Evolutionary conservation across 805 yeast species (phyloP), one percentile per base, ranked within the genome.

Genomic region (Candida sithepensis): DNA sequence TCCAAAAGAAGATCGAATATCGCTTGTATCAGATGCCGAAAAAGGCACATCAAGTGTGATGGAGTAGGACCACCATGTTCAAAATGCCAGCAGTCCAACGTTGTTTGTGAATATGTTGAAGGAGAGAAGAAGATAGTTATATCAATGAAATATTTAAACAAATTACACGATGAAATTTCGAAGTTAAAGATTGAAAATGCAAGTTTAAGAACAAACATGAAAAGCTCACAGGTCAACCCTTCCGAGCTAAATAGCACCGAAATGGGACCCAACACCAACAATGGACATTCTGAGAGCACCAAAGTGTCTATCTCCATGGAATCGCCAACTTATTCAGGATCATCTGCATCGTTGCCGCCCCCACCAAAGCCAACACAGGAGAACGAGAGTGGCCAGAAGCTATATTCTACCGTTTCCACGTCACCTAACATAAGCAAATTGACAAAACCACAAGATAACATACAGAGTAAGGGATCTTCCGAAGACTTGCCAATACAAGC

Each of bases 21-120:
- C 16, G 69, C 69, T 2, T 85, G 92, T 61, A 76, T 78, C 2
- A 67, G 88, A 40, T 86, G 94, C 60, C 71, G 92, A 28, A 75
- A 79, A 42, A 72, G 89, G 45, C 94, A 86, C 64, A 79, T 84
- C 39, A 78, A 85, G 52, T 86, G 94, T 59, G 88, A 88, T 13
- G 90, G 90, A 2, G 43, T 23, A 3, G 88, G 88, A 1, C 78
- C 82, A 42, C 89, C 90, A 0, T 86, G 94, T 61, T 64, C 69
- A 43, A 81, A 81, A 57, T 86, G 94, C 60, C 65, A 64, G 13
- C 60, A 72, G 42, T 78, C 84, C 14, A 74, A 72, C 42, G 68
- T 80, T 3, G 71, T 72, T 20, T 86, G 94, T 67, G 89, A 84
- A 56, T 86, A 84, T 54, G 74, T 78, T 18, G 88, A 82, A 58